Evolutionary conservation across 2,329 filamentous ascomycete genomes (phyloP), one percentile per base, ranked within the genome.

Genomic region (Pseudogymnoascus sp.): DNA sequence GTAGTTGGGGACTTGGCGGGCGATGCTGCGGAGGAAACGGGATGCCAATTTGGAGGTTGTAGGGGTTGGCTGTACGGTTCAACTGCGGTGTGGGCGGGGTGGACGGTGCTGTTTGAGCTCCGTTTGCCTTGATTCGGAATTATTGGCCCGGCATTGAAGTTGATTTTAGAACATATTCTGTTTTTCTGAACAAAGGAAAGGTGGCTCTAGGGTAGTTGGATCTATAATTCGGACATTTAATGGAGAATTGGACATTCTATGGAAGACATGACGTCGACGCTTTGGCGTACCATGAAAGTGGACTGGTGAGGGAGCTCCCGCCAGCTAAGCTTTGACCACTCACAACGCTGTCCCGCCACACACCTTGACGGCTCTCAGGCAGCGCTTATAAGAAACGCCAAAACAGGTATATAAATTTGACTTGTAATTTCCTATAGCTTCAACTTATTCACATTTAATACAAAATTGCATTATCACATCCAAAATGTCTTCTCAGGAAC

Each of bases 1-100:
- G 35, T 60, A 60, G 35, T 60, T 41, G 8, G 58, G 58, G 14
- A 41, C 35, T 6, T 60, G 33, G 35, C 38, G 58, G 21, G 58
- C 58, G 11, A 60, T 9, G 18, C 58, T 38, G 21, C 58, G 33
- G 14, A 60, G 58, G 38, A 60, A 41, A 6, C 58, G 58, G 35
- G 58, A 40, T 40, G 58, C 58, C 58, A 60, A 60, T 21, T 40
- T 41, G 58, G 38, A 60, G 58, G 58, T 55, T 55, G 49, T 18
- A 11, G 28, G 49, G 28, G 28, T 55, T 55, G 28, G 23, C 5
- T 33, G 49, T 33, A 16, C 9, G 16, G 28, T 33, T 33, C 33
- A 35, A 55, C 25, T 31, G 25, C 2, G 4, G 12, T 35, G n/a
- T 35, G n/a, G 49, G 49, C 11, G 28, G 49, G 28, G n/a, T 12